These are phyloP conservation scores for Schizonepeta tenuifolia DNA, from an alignment of 257 asterid genomes.

Conservation along the genomic window DNA sequence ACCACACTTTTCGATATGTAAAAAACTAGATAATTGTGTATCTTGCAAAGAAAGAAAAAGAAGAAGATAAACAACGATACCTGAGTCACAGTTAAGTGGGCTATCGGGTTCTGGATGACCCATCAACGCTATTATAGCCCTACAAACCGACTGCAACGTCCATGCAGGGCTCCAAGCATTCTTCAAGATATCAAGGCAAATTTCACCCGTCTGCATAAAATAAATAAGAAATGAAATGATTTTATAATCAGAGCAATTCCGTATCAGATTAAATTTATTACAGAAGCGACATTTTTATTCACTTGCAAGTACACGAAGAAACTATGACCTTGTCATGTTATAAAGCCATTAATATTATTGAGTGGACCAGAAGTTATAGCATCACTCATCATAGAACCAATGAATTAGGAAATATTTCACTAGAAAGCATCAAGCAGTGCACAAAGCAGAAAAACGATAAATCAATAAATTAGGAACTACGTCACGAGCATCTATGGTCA, in stretches of 20 bases:
- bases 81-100: slow-evolving; percentile 97
- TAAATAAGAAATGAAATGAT: background rate
- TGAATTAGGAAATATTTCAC: background rate
- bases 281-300: too few species aligned
- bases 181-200: slow-evolving; percentile 98
- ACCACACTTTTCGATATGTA: too few species aligned
- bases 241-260: too few species aligned
- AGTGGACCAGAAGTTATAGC: background rate
- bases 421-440: background rate
- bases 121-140: slow-evolving; percentile 98
- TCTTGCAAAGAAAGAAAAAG: too few species aligned
- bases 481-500: background rate
- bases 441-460: background rate
- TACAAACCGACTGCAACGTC: slow-evolving; percentile 97
- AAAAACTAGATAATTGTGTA: too few species aligned
- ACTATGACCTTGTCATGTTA: too few species aligned
- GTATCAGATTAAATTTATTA: too few species aligned
- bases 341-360: too few species aligned
- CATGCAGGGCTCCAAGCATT: slow-evolving; percentile 99
- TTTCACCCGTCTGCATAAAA: slow-evolving; percentile 84
- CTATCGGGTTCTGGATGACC: slow-evolving; percentile 99
- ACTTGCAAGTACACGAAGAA: too few species aligned
- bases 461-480: background rate
- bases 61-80: slow-evolving; percentile 49
- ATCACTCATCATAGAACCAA: background rate